A percentile compares a stretch with the other conserved stretches of the same genome.
These are phyloP conservation scores for Monosporascus sp. DNA, from an alignment of 2,329 filamentous ascomycete genomes.

Conservation along the genomic window DNA sequence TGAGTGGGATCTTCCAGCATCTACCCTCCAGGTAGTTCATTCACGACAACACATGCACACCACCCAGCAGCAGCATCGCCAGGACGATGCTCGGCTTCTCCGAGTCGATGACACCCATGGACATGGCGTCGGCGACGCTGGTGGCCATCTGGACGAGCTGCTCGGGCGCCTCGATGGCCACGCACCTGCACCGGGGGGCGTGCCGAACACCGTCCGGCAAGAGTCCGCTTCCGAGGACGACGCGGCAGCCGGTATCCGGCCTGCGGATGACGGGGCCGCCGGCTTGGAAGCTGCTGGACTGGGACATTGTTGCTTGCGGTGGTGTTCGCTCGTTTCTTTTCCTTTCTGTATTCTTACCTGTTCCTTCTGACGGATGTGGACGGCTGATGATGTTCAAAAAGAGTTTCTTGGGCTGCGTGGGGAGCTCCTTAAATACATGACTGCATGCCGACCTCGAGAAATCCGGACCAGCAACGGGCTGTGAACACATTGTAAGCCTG, in stretches of 20 bases:
- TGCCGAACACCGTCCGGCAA: slow-evolving; percentile 4
- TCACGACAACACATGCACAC: neutral
- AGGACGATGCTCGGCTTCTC: slow-evolving; percentile 14
- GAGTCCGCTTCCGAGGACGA: slow-evolving; percentile 6
- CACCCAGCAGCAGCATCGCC: slow-evolving; percentile 15
- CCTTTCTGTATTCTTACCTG: no score
- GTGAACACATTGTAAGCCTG: no score
- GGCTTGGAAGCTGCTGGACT: neutral
- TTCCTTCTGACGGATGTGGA: no score
- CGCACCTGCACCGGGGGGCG: slow-evolving; percentile 11
- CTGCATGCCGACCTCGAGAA: no score
- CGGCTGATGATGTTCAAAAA: no score
- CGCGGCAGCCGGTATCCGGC: slow-evolving; percentile 12
- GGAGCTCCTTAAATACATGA: no score
- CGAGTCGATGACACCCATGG: slow-evolving; percentile 6
- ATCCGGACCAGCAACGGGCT: no score
- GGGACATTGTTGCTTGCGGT: no score
- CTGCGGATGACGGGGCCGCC: slow-evolving; percentile 5
- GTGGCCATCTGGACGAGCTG: slow-evolving; percentile 5
- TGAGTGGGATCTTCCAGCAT: no score
- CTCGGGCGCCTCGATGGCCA: slow-evolving; percentile 1
- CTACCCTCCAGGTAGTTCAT: no score
- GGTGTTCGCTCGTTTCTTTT: no score
- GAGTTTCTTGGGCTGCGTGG: no score
- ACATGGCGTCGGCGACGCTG: slow-evolving; percentile 5